phyloP scores from a whole-genome alignment of 73 alveolate species.

The Paramecium pentaurelia region DNA sequence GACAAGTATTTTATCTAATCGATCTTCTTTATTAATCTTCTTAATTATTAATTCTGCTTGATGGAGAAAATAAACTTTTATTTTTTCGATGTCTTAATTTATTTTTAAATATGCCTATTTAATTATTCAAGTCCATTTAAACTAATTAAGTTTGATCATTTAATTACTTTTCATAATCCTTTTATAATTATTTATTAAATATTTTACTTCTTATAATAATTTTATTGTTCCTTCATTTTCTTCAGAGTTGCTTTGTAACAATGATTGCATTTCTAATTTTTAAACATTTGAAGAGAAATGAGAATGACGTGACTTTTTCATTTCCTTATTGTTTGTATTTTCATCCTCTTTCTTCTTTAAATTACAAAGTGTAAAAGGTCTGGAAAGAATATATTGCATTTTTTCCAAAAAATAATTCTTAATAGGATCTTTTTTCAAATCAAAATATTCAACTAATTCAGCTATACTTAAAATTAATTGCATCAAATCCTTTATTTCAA shows the following conservation, averaged over 20 bases:
- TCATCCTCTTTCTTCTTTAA: background rate
- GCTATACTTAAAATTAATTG: background rate
- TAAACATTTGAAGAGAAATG: background rate
- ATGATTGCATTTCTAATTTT: background rate
- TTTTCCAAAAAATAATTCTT: background rate
- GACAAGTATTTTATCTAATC: background rate
- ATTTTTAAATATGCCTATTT: background rate
- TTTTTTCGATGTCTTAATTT: background rate
- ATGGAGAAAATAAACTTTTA: background rate
- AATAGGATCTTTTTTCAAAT: background rate
- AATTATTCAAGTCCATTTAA: background rate
- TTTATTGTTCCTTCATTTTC: background rate
- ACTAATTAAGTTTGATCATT: background rate
- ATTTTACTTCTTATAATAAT: background rate
- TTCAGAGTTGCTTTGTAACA: background rate
- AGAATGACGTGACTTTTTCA: background rate
- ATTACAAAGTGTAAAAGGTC: background rate
- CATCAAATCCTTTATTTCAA: background rate
- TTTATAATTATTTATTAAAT: background rate
- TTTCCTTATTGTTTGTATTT: background rate
- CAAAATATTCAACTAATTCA: background rate
- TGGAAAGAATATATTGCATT: background rate
- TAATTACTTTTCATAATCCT: background rate
- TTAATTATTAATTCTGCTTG: background rate
- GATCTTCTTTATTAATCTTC: background rate